Conservation (phyloP, 371 early-diverging fungal species). For the Mortierella sp. region DNA sequence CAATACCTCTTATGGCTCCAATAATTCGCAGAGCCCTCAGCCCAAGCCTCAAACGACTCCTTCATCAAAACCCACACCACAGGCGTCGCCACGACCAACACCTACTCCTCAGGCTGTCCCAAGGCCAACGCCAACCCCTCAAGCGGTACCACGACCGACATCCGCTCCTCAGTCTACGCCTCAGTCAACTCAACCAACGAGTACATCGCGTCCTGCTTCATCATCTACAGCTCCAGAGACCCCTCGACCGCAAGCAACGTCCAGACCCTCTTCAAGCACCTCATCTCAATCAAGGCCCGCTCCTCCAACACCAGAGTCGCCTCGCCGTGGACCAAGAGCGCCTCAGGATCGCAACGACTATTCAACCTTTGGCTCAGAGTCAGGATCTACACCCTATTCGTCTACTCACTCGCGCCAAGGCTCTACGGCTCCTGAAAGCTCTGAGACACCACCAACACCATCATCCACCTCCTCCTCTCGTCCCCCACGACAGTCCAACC, state of each 20-base stretch:
- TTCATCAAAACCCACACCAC: slow-evolving; percentile 14
- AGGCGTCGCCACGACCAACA: background rate
- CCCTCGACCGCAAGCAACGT: slow-evolving; percentile 9
- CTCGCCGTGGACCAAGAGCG: slow-evolving; percentile 4
- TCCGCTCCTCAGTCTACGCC: background rate
- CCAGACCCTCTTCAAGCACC: background rate
- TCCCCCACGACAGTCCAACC: slow-evolving; percentile 14
- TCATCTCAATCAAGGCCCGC: background rate
- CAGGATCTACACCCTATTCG: background rate
- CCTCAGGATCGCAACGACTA: slow-evolving; percentile 40
- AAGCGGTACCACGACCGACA: background rate
- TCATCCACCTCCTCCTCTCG: slow-evolving; percentile 5
- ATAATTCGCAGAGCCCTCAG: background rate
- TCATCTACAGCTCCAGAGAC: background rate
- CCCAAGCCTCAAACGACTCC: background rate
- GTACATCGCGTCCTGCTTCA: background rate
- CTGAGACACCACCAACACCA: background rate
- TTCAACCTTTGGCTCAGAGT: background rate
- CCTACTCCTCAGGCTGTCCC: background rate
- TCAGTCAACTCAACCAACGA: background rate
- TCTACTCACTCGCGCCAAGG: background rate
- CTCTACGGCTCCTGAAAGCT: background rate
- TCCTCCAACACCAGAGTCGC: slow-evolving; percentile 10
- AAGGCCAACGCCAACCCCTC: background rate
- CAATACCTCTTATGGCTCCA: background rate